Conservation (phyloP, 768 basidiomycete genomes). For the Mycena venus region DNA sequence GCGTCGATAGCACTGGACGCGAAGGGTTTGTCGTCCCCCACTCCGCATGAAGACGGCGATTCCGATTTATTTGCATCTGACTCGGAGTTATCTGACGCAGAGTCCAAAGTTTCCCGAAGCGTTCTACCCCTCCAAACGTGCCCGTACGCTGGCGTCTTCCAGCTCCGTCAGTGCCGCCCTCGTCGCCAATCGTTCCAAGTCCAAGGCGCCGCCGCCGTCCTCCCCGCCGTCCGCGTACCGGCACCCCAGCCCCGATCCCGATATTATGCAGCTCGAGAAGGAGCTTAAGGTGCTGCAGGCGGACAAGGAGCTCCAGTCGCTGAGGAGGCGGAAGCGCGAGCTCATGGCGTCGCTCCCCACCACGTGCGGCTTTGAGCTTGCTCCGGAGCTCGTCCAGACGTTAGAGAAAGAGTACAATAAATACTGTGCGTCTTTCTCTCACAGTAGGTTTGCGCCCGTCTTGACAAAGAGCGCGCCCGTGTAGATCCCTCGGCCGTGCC, state of each 20-base stretch:
- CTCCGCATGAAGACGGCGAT: neutral
- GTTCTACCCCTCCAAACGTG: constrained; percentile 7
- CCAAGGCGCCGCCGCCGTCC: neutral
- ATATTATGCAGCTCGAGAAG: neutral
- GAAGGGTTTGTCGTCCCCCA: neutral
- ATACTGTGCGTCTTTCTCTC: neutral
- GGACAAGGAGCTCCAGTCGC: neutral
- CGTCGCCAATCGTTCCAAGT: neutral
- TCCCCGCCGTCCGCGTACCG: neutral
- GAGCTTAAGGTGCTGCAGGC: neutral
- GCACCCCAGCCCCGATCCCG: neutral
- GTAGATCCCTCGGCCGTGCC: too few relatives aligned
- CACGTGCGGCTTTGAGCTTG: neutral
- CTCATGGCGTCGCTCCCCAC: neutral
- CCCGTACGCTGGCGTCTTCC: neutral
- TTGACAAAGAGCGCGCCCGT: too few relatives aligned
- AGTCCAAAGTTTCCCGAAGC: neutral
- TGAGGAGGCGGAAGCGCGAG: neutral
- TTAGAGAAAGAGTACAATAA: neutral
- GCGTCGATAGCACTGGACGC: neutral
- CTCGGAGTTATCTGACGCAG: neutral
- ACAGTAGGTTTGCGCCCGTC: neutral
- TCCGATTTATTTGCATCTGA: neutral
- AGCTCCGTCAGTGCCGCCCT: neutral
- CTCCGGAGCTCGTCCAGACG: neutral